Conservation (phyloP, 2,329 filamentous ascomycete species). For the Periconia sp. region DNA sequence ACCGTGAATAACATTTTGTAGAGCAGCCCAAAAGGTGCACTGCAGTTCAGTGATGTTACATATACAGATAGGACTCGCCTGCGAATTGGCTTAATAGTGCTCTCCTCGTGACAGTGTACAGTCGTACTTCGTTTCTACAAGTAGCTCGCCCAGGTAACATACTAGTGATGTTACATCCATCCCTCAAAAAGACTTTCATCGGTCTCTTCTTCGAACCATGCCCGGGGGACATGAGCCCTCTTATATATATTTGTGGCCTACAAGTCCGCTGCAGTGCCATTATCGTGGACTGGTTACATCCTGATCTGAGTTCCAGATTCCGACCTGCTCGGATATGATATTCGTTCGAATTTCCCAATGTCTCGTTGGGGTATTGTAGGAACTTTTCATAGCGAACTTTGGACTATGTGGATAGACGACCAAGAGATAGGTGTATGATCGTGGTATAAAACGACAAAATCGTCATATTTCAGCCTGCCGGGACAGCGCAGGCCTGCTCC, state of each 20-base stretch:
- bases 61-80: neutral
- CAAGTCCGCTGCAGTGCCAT: no score
- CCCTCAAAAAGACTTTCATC: no score
- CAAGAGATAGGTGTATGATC: neutral
- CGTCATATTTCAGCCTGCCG: conserved; percentile 19
- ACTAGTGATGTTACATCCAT: neutral
- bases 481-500: conserved; percentile 59
- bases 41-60: neutral
- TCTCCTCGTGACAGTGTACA: neutral
- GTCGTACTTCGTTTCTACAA: neutral
- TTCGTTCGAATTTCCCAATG: neutral
- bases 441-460: neutral
- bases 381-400: neutral
- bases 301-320: neutral
- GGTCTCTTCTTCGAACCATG: no score
- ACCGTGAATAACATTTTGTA: conserved; percentile 5
- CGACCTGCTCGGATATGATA: neutral
- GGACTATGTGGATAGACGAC: neutral
- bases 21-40: neutral
- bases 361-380: neutral
- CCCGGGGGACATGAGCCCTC: no score
- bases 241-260: no score
- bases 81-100: neutral
- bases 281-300: neutral
- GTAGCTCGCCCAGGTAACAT: neutral